Base-by-base conservation (phyloP, 2,329 filamentous ascomycete species). In the Aspergillus uvarum region DNA sequence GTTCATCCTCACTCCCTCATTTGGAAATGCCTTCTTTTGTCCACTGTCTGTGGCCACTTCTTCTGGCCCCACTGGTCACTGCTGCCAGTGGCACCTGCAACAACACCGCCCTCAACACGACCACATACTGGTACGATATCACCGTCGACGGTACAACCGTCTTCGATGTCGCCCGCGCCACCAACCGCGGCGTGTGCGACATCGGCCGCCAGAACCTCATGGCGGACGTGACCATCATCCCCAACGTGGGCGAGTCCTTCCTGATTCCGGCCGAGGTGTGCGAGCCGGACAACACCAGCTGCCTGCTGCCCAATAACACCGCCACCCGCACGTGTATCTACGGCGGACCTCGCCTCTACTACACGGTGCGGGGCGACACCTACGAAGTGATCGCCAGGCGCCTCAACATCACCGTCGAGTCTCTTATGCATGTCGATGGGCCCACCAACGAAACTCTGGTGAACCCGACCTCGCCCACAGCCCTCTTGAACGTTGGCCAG, bases 281-380 rank as follows among this genome's bases (percentile, higher is more conserved):
- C 56, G 24, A 54, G 8, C 64, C 62, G 6, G 64, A 67, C 44
- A 60, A 60, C 31, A 35, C 51, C 5, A 56, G 57, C 11, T 67
- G 65, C 31, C 35, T 67, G 2, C 47, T 67, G 4, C 32, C 57
- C 3, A 50, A 56, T 3, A 54, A 42, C 5, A 54, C 51, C 52
- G 49, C 51, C 5, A 63, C 53, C 2, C 51, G 57, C 12, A 48
- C 56, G 22, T 67, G 65, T 16, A 51, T 67, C 29, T 24, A 56
- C 14, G 64, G 64, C n/a, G 65, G 65, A 2, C 65, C 65, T 0
- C 59, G 60, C 16, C 48, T 62, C 1, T 67, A 67, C 58, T 65
- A 65, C 44, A 66, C 65, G 2, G 47, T 67, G 29, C 59, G 58
- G 32, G 65, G 63, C 1, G 65, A 67, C 38, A 35, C 32, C 11